These are phyloP conservation scores for Anthracocystis walkeri DNA, from an alignment of 1,284 basidiomycete species.

Conservation along the genomic window DNA sequence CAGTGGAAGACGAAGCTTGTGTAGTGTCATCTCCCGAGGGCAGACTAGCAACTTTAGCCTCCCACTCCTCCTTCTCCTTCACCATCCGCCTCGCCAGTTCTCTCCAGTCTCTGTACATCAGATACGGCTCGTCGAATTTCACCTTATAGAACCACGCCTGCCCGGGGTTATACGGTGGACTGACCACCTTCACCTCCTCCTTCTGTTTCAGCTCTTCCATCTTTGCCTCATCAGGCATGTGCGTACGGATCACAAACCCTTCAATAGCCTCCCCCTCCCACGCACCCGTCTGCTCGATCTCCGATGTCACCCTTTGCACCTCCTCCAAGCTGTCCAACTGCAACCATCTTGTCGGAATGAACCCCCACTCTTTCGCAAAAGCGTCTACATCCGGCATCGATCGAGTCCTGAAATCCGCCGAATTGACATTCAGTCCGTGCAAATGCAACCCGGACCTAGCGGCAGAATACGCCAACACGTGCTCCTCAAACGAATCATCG, in stretches of 20 bases:
- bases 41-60: conserved; percentile 23
- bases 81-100: conserved; percentile 82
- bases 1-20: neutral
- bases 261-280: conserved; percentile 91
- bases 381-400: conserved; percentile 74
- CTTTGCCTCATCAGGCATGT: conserved; percentile 56
- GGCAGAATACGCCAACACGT: conserved; percentile 85
- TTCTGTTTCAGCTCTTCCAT: conserved; percentile 67
- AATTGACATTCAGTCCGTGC: conserved; percentile 82
- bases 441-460: conserved; percentile 91
- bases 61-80: conserved; percentile 50
- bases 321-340: conserved; percentile 76
- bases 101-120: conserved; percentile 98
- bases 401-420: conserved; percentile 79
- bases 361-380: conserved; percentile 91
- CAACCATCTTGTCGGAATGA: conserved; percentile 82
- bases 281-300: conserved; percentile 76
- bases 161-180: conserved; percentile 72
- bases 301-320: conserved; percentile 80
- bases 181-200: conserved; percentile 16
- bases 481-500: conserved; percentile 97
- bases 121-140: conserved; percentile 98
- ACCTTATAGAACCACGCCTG: conserved; percentile 98
- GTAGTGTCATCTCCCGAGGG: neutral
- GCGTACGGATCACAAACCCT: conserved; percentile 86